These are phyloP conservation scores for Claviceps fusiformis DNA, from an alignment of 2,329 filamentous ascomycete species.

Conservation along the genomic window DNA sequence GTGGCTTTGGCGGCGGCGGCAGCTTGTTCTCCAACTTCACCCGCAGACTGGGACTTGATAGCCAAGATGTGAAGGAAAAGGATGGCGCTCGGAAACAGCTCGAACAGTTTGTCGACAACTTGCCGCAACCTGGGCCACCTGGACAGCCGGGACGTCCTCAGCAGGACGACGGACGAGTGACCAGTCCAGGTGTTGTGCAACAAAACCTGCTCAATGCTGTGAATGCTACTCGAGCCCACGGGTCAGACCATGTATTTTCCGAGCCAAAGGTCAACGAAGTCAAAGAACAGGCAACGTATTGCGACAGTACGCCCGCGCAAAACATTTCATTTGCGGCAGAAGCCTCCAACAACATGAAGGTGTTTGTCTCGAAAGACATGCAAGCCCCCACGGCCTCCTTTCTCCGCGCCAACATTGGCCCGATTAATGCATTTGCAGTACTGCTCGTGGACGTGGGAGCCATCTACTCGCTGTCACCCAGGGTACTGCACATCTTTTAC, in stretches of 20 bases:
- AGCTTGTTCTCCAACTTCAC: slow-evolving; percentile 55
- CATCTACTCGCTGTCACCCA: slow-evolving; percentile 57
- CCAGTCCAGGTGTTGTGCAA: slow-evolving; percentile 46
- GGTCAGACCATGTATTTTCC: slow-evolving; percentile 59
- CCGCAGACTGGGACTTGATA: slow-evolving; percentile 54
- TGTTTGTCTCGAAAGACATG: slow-evolving; percentile 53
- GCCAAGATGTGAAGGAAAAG: slow-evolving; percentile 22
- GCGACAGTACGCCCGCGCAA: slow-evolving; percentile 61
- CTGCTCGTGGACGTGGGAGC: slow-evolving; percentile 56
- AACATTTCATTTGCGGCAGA: slow-evolving; percentile 60
- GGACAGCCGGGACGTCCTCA: slow-evolving; percentile 6
- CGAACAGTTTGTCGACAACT: slow-evolving; percentile 28
- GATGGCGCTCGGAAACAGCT: slow-evolving; percentile 28
- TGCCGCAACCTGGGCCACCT: slow-evolving; percentile 9
- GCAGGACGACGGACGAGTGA: slow-evolving; percentile 39
- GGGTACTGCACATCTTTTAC: slow-evolving; percentile 74
- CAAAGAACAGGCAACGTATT: slow-evolving; percentile 75
- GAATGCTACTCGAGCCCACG: slow-evolving; percentile 62
- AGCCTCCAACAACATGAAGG: slow-evolving; percentile 56
- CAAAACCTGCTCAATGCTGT: slow-evolving; percentile 68
- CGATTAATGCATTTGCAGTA: slow-evolving; percentile 55
- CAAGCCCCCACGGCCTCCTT: slow-evolving; percentile 36
- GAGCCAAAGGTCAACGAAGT: slow-evolving; percentile 59
- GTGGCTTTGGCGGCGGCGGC: slow-evolving; percentile 25
- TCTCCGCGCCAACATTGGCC: slow-evolving; percentile 42